Conservation (phyloP, 169 alveolate genomes). For the Eimeria acervulina region DNA sequence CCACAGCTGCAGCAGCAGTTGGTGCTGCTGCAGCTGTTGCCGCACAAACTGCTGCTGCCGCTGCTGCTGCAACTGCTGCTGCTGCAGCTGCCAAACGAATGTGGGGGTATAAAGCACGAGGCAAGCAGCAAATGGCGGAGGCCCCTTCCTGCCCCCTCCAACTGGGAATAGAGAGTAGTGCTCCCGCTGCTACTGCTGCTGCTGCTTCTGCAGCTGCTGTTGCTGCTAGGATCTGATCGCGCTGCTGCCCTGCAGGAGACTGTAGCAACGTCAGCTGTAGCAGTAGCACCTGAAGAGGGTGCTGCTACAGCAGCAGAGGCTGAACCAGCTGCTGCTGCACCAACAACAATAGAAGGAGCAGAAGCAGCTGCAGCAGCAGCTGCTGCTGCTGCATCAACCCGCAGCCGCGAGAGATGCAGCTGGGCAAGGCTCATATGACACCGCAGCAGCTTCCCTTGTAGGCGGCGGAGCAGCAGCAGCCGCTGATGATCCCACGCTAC, state of each 20-base stretch:
- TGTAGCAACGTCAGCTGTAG: neutral
- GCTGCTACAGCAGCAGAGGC: too few relatives aligned
- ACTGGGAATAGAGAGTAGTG: neutral
- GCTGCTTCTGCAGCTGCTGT: conserved; percentile 50
- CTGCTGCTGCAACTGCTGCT: neutral
- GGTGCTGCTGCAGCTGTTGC: conserved; percentile 36
- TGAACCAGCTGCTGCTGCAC: conserved; percentile 18
- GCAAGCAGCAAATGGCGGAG: conserved; percentile 77
- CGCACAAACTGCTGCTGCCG: conserved; percentile 32
- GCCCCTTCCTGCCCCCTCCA: conserved; percentile 53
- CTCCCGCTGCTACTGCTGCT: conserved; percentile 2
- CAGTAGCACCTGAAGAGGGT: too few relatives aligned
- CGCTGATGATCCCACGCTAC: conserved; percentile 57
- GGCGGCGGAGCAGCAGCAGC: conserved; percentile 72
- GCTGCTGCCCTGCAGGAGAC: conserved; percentile 5
- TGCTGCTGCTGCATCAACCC: conserved; percentile 61
- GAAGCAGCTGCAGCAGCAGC: neutral
- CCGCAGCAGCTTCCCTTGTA: conserved; percentile 72
- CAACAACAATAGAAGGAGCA: neutral
- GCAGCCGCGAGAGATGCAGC: conserved; percentile 62
- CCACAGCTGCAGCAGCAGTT: conserved; percentile 17
- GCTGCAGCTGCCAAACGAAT: neutral
- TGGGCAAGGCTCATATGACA: conserved; percentile 71
- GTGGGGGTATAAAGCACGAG: conserved; percentile 19
- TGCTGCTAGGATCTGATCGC: neutral